Evolutionary conservation across 202 grass and related monocot species (phyloP).

Genomic region (Panicum hallii): DNA sequence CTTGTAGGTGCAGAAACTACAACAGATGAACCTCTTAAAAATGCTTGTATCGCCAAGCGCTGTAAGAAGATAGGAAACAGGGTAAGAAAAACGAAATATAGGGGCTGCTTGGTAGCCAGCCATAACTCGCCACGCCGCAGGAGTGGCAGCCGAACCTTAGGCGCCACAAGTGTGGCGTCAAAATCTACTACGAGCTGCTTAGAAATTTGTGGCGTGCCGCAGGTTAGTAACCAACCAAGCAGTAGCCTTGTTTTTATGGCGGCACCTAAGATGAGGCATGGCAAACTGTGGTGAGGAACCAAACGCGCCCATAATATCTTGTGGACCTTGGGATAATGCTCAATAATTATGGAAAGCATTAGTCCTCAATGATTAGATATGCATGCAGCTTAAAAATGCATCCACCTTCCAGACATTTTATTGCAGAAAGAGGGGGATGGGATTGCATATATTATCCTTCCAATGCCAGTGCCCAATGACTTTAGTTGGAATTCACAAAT

Average conservation of each 20-base stretch:
- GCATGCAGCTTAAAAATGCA: slow-evolving; percentile 4
- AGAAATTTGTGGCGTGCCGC: too few species aligned
- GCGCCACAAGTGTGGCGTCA: too few species aligned
- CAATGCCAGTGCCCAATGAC: background rate
- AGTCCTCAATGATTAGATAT: background rate
- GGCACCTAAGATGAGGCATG: too few species aligned
- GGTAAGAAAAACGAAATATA: slow-evolving; percentile 34
- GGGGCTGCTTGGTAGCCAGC: too few species aligned
- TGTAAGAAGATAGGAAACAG: slow-evolving; percentile 57
- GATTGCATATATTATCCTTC: background rate
- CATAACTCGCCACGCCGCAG: too few species aligned
- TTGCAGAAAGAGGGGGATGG: background rate
- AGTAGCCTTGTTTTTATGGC: too few species aligned
- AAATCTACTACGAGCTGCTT: too few species aligned
- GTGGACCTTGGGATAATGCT: background rate
- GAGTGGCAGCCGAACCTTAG: too few species aligned
- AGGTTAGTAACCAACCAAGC: too few species aligned
- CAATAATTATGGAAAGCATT: slow-evolving; percentile 3
- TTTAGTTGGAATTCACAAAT: background rate
- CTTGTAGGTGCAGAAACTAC: slow-evolving; percentile 96
- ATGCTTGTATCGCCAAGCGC: slow-evolving; percentile 90
- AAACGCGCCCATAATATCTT: background rate
- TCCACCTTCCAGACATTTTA: slow-evolving; percentile 27
- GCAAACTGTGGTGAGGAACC: too few species aligned
- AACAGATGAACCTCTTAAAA: slow-evolving; percentile 90